Conservation (phyloP, 1,139 yeast species). For the Candida mesenterica region DNA sequence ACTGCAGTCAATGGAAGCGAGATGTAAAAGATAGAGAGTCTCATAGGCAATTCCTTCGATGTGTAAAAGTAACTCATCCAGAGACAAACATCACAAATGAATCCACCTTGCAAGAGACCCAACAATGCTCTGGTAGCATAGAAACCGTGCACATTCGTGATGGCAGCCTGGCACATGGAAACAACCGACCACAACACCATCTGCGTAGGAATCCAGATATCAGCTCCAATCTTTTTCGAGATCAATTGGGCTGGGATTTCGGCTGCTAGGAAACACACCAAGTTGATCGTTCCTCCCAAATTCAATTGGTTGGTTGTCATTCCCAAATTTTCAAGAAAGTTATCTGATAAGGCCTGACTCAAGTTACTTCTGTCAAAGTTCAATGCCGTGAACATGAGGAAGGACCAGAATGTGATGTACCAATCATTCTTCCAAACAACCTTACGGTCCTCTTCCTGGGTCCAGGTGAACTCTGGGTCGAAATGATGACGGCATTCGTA, state of each 20-base stretch:
- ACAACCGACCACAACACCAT: slow-evolving; percentile 27
- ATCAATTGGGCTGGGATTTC: slow-evolving; percentile 35
- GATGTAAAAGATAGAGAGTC: slow-evolving; percentile 52
- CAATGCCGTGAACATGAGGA: slow-evolving; percentile 31
- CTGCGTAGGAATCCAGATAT: slow-evolving; percentile 32
- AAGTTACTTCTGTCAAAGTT: slow-evolving; percentile 32
- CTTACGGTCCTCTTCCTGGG: slow-evolving; percentile 31
- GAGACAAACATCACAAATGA: slow-evolving; percentile 52
- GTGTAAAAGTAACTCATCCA: slow-evolving; percentile 60
- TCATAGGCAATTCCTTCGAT: slow-evolving; percentile 45
- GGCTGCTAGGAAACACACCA: slow-evolving; percentile 31
- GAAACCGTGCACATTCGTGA: slow-evolving; percentile 26
- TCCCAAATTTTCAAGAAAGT: slow-evolving; percentile 26
- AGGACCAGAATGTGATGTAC: slow-evolving; percentile 32
- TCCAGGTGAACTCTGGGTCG: slow-evolving; percentile 39
- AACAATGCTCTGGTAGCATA: slow-evolving; percentile 44
- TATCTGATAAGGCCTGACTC: slow-evolving; percentile 29
- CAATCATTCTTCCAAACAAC: slow-evolving; percentile 28
- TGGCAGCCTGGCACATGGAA: slow-evolving; percentile 24
- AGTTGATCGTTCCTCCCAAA: slow-evolving; percentile 30
- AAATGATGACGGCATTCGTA: slow-evolving; percentile 35
- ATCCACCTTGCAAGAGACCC: slow-evolving; percentile 56
- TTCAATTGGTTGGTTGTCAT: slow-evolving; percentile 31
- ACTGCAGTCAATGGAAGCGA: slow-evolving; percentile 37
- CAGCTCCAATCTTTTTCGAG: slow-evolving; percentile 35